Percentiles rank a stretch among this genome's conserved stretches.
Conservation (phyloP, 768 basidiomycete genomes). For the Bullera alba region DNA sequence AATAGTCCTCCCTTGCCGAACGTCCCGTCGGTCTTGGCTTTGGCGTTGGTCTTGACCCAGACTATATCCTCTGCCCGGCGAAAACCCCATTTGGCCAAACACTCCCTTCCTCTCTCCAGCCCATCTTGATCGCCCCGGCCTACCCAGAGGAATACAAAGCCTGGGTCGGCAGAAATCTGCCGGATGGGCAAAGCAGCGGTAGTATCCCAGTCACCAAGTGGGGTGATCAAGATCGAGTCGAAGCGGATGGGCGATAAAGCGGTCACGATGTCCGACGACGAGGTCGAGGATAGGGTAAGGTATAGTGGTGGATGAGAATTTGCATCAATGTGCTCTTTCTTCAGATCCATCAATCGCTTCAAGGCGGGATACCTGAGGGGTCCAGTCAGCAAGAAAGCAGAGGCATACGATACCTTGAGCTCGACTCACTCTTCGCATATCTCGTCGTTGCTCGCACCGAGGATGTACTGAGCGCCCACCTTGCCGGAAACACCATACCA, state of each 20-base stretch:
- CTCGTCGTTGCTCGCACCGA: slow-evolving; percentile 78
- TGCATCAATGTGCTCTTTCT: slow-evolving; percentile 66
- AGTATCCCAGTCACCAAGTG: slow-evolving; percentile 63
- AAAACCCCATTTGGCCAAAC: slow-evolving; percentile 82
- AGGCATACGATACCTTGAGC: not conserved
- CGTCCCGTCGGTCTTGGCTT: slow-evolving; percentile 48
- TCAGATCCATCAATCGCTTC: slow-evolving; percentile 71
- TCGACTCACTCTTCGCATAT: slow-evolving; percentile 86
- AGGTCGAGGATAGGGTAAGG: slow-evolving; percentile 51
- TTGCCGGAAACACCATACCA: slow-evolving; percentile 84
- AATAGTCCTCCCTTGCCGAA: slow-evolving; percentile 51
- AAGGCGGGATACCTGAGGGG: slow-evolving; percentile 84
- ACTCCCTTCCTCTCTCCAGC: slow-evolving; percentile 81
- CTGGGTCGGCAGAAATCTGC: slow-evolving; percentile 76
- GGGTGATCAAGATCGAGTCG: slow-evolving; percentile 85
- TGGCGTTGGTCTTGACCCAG: slow-evolving; percentile 83
- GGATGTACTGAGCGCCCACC: slow-evolving; percentile 89
- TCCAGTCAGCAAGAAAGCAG: not conserved
- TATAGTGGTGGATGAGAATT: slow-evolving; percentile 68
- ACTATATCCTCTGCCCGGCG: slow-evolving; percentile 94
- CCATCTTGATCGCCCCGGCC: slow-evolving; percentile 85
- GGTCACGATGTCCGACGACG: slow-evolving; percentile 45
- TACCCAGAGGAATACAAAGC: slow-evolving; percentile 93
- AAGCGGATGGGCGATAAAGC: slow-evolving; percentile 62
- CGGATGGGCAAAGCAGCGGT: slow-evolving; percentile 76